Evolutionary conservation across 129 eudicot species (phyloP), one percentile per base, ranked within the genome.

Genomic region (Calendula officinalis): DNA sequence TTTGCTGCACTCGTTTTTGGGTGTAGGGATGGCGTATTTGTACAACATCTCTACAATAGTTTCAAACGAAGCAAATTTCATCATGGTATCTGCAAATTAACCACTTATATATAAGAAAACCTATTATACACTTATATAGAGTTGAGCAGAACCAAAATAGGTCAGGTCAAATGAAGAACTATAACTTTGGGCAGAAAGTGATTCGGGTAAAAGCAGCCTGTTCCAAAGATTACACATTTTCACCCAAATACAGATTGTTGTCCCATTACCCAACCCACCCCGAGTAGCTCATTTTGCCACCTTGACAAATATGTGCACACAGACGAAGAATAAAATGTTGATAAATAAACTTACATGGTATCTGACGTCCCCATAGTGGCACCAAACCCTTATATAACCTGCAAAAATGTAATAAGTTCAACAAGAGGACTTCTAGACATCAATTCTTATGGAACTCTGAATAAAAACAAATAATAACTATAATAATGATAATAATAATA

Each of bases 61-160:
- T 86, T 90, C 97, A 64, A 90, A 90, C 0, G 97, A 86, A 9
- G 97, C 97, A 84, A 90, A 90, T 83, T 90, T 90, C 97, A 86
- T 86, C 97, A 90, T 90, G 13, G 97, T 90, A 75, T 90, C 97
- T 90, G 87, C 77, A 80, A 56, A 48, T 63, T 43, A 74, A 79
- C 34, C 57, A 63, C 13, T 44, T 38, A 17, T 32, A 65, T 65
- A 11, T 50, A 51, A 66, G 51, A 10, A 22, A 22, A 22, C 30
- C 30, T 22, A 22, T 22, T 2, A 22, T 22, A 22, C 30, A 22
- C 30, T 22, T 22, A 22, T 22, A 22, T 22, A 2, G 30, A 22
- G 30, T 1, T 22, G 30, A 22, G 30, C 30, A 1, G 30, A 22
- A 22, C 30, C 30, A 22, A 22, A 22, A 22, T 22, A 22, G 1